Conservation (phyloP, 73 alveolate species). For the Loxodes magnus region DNA sequence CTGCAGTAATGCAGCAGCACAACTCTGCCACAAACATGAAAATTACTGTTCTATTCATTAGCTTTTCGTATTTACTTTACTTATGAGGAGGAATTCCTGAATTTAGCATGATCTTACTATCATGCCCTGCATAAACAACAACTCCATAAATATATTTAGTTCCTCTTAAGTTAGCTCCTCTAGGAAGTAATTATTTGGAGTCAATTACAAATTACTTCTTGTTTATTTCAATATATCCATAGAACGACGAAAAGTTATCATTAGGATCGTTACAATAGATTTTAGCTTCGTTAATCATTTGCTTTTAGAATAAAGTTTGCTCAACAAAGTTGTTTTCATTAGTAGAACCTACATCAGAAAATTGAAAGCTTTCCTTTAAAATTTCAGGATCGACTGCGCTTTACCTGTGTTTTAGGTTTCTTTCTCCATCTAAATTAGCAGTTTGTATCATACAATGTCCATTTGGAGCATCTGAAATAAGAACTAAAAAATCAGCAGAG, state of each 20-base stretch:
- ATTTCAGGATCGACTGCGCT: no score
- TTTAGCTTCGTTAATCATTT: no score
- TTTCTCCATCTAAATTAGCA: slow-evolving; percentile 93
- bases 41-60: slow-evolving; percentile 32
- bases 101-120: slow-evolving; percentile 61
- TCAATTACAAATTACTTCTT: no score
- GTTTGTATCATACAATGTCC: slow-evolving; percentile 89
- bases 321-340: not conserved
- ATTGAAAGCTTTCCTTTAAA: slow-evolving; percentile 1
- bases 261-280: no score
- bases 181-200: slow-evolving; percentile 50
- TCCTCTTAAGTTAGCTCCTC: slow-evolving; percentile 60
- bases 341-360: not conserved
- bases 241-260: no score
- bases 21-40: slow-evolving; percentile 23
- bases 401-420: slow-evolving; percentile 77
- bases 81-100: slow-evolving; percentile 51
- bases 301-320: slow-evolving; percentile 4
- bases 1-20: slow-evolving; percentile 12
- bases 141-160: slow-evolving; percentile 56
- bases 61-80: slow-evolving; percentile 44
- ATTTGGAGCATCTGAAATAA: slow-evolving; percentile 57
- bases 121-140: slow-evolving; percentile 69
- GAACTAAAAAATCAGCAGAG: slow-evolving; percentile 84
- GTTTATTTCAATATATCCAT: no score